Conservation (phyloP, 1,284 basidiomycete species). For the Ceraceosorus guamensis region DNA sequence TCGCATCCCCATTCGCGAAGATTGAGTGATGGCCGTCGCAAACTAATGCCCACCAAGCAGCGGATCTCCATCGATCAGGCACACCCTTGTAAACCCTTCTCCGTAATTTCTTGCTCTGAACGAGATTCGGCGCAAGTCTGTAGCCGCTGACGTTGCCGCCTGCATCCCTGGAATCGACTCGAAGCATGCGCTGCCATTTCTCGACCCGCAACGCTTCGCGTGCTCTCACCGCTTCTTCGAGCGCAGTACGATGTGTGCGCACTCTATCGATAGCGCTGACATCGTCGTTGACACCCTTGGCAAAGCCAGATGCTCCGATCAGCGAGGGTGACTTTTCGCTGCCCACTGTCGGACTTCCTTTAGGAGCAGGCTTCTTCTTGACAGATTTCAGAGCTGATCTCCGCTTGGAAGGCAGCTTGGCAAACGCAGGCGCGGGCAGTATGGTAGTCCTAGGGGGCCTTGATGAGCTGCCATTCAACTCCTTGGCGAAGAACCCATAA, state of each 20-base stretch:
- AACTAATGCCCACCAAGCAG: constrained; percentile 75
- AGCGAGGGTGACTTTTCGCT: no score
- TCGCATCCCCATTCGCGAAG: no score
- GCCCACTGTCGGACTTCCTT: no score
- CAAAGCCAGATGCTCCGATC: no score
- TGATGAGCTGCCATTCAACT: not conserved
- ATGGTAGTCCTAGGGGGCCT: constrained; percentile 2
- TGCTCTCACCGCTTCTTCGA: no score
- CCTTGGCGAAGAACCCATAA: constrained; percentile 14
- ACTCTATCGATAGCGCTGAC: not conserved
- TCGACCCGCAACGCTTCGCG: constrained; percentile 8
- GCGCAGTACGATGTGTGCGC: not conserved
- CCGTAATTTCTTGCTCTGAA: constrained; percentile 49
- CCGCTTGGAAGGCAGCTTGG: not conserved
- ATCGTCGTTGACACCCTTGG: no score
- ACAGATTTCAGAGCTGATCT: no score
- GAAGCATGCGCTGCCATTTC: constrained; percentile 13
- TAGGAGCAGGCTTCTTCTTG: no score
- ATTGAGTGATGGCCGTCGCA: not conserved
- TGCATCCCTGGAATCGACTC: constrained; percentile 8
- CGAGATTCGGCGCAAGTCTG: not conserved
- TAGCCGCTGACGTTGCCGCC: constrained; percentile 17
- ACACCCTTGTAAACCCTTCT: constrained; percentile 86
- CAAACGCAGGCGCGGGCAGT: constrained; percentile 3
- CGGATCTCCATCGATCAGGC: constrained; percentile 88